Conservation (phyloP, 2,329 filamentous ascomycete species). For the Exophiala oligosperma region DNA sequence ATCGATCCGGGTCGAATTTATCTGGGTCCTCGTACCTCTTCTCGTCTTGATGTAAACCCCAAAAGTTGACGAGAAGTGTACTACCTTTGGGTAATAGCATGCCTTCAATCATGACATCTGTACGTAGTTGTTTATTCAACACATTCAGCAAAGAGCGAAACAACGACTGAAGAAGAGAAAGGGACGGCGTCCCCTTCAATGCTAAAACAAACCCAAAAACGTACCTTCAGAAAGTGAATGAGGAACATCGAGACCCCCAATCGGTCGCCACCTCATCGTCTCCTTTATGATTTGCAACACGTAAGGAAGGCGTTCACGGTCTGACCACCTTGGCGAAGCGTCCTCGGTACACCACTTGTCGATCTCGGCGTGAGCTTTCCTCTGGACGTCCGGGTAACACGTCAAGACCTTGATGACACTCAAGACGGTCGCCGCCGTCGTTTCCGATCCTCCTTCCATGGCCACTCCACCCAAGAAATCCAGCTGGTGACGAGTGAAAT, state of each 20-base stretch:
- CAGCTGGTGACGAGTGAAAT: conserved; percentile 11
- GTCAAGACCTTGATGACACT: conserved; percentile 52
- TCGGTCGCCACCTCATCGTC: conserved; percentile 36
- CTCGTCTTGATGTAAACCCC: conserved; percentile 35
- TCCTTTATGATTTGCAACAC: conserved; percentile 41
- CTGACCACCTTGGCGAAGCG: conserved; percentile 37
- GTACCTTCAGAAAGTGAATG: conserved; percentile 43
- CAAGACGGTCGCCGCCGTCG: conserved; percentile 42
- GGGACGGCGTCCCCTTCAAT: no score
- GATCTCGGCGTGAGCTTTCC: conserved; percentile 45
- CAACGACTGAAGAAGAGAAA: no score
- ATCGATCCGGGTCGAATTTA: conserved; percentile 34
- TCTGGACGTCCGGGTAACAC: conserved; percentile 50
- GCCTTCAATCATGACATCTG: conserved; percentile 49
- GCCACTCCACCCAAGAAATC: conserved; percentile 36
- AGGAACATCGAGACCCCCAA: conserved; percentile 34
- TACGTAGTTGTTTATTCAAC: conserved; percentile 37
- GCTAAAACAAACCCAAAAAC: no score
- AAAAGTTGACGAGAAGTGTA: conserved; percentile 26
- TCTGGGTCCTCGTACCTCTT: conserved; percentile 30
- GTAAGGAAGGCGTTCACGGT: conserved; percentile 38
- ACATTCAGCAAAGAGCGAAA: conserved; percentile 38
- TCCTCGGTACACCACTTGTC: conserved; percentile 41
- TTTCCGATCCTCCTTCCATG: conserved; percentile 45
- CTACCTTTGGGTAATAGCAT: conserved; percentile 51